These are phyloP conservation scores for Coccomyxa subellipsoidea DNA, from an alignment of 163 green algal genomes.

Conservation along the genomic window DNA sequence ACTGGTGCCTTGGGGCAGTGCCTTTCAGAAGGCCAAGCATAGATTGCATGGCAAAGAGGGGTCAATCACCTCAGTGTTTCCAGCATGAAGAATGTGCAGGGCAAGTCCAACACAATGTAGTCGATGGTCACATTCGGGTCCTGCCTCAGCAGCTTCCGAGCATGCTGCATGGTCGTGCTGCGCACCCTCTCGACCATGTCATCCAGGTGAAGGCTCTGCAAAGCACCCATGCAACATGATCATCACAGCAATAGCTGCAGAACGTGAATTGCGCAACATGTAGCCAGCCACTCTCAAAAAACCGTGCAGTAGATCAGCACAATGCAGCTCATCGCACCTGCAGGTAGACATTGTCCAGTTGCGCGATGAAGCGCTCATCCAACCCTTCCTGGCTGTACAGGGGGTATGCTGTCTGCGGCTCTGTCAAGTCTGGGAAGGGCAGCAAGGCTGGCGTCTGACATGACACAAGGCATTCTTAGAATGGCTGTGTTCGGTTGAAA, in stretches of 20 bases:
- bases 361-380: conserved; percentile 33
- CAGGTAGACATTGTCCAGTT: conserved; percentile 53
- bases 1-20: not conserved
- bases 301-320: not conserved
- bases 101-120: conserved; percentile 69
- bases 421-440: conserved; percentile 60
- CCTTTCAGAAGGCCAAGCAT: no score
- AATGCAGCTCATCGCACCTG: no score
- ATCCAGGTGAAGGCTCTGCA: conserved; percentile 47
- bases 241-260: not conserved
- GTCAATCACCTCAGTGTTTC: conserved; percentile 33
- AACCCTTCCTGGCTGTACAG: conserved; percentile 42
- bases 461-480: not conserved
- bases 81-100: conserved; percentile 69
- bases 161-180: conserved; percentile 33
- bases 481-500: not conserved
- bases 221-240: not conserved
- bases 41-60: no score
- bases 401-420: conserved; percentile 57
- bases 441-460: conserved; percentile 36
- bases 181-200: conserved; percentile 61
- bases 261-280: no score
- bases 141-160: conserved; percentile 22
- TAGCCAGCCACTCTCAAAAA: not conserved
- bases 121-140: conserved; percentile 37